These are phyloP conservation scores for Abelmoschus esculentus DNA, from an alignment of 345 rosid genomes.

Conservation along the genomic window DNA sequence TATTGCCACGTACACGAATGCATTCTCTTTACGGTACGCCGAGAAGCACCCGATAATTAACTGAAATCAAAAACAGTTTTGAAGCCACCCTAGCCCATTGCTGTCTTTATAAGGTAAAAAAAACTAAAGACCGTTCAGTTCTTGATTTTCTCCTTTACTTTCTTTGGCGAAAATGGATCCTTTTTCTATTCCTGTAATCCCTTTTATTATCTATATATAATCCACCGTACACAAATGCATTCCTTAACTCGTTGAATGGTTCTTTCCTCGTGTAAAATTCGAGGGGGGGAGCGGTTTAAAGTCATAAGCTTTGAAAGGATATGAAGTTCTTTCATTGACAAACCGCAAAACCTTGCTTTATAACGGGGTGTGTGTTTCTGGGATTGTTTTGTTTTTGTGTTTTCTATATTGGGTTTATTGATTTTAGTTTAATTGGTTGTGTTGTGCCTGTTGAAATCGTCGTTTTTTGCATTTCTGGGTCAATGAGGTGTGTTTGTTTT, in stretches of 20 bases:
- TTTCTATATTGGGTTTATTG: constrained; percentile 14
- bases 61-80: constrained; percentile 10
- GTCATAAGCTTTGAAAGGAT: constrained; percentile 5
- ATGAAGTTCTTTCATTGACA: not conserved
- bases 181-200: constrained; percentile 16
- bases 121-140: constrained; percentile 14
- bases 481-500: not conserved
- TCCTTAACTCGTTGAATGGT: not conserved
- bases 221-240: not conserved
- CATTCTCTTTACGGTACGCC: not conserved
- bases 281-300: not conserved
- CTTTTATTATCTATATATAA: constrained; percentile 11
- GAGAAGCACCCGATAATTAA: not conserved
- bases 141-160: constrained; percentile 34
- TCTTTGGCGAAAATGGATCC: constrained; percentile 30
- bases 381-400: constrained; percentile 14
- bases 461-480: not conserved
- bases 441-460: not conserved
- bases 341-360: constrained; percentile 13
- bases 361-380: constrained; percentile 26
- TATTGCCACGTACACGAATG: no score
- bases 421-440: not conserved
- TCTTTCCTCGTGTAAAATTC: not conserved
- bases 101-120: constrained; percentile 17
- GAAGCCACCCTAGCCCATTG: constrained; percentile 16